Base-by-base conservation (phyloP, 805 yeast species). In the Pichia deserticola region DNA sequence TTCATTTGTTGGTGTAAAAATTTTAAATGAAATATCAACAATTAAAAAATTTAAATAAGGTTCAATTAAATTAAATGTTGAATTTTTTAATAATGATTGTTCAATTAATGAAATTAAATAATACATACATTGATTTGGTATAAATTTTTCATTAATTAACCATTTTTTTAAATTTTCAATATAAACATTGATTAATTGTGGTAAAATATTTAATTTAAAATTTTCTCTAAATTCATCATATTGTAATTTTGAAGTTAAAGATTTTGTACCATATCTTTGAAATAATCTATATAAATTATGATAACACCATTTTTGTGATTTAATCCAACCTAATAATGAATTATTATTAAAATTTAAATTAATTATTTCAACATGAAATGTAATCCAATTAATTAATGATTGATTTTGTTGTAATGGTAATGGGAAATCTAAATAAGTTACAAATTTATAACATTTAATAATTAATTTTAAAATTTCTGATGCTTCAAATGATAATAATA, bases 251-350 rank as follows among this genome's bases (percentile, higher is more conserved):
- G 63, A 64, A 1, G 73, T 57, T 42, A 76, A 58, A 29, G 67
- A 67, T 27, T 66, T 65, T 0, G 86, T 76, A 1, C 84, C 88
- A 61, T 85, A 89, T 57, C 92, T 75, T 47, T 75, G 76, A 59
- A 86, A 86, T 4, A 89, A 63, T 56, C 95, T 77, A 56, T 75
- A 77, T 39, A 90, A 63, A 63, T 87, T 89, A 28, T 88, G 89
- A 60, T 81, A 82, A 0, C 95, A 79, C 97, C 98, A 92, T 65
- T 92, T 93, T 69, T 77, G 90, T 57, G 81, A 78, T 67, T 81
- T 92, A 61, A 72, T 82, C 84, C 84, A 86, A 44, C 80, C 83
- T 57, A 77, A 71, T 52, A 73, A 51, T 2, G 80, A 78, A 40
- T 75, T 73, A 0, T 61, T 53, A 1, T 95, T 93, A 25, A 82